phyloP scores from a whole-genome alignment of 2,329 filamentous ascomycete species.

The Claviceps cyperi region DNA sequence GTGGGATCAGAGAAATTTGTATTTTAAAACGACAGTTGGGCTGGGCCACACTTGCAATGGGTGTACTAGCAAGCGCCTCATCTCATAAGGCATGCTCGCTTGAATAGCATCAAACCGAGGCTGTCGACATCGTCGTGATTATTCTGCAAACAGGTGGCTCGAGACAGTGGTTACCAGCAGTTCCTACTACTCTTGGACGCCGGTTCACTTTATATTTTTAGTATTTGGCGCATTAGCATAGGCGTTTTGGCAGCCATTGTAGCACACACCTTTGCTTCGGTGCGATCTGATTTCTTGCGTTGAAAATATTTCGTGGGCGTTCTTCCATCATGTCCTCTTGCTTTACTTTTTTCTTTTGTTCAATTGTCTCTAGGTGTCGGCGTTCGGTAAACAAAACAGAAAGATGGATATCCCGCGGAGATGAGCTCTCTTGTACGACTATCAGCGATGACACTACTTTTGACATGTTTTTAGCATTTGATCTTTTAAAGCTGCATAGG shows the following conservation, averaged over 20 bases:
- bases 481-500: background rate
- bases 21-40: conserved; percentile 14
- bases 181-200: background rate
- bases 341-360: background rate
- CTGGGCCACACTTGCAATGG: no score
- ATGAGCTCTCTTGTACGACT: conserved; percentile 1
- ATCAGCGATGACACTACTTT: background rate
- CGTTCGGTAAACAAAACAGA: conserved; percentile 3
- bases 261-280: background rate
- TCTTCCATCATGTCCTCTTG: background rate
- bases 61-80: no score
- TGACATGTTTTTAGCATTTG: background rate
- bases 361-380: conserved; percentile 1
- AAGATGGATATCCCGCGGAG: background rate
- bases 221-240: background rate
- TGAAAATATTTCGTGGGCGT: background rate
- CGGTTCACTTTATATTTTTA: background rate
- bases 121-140: background rate
- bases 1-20: conserved; percentile 17
- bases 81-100: background rate
- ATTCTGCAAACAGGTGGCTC: background rate
- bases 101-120: background rate
- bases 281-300: conserved; percentile 1
- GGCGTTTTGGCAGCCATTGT: background rate
- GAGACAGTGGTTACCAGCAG: background rate